Conservation (phyloP, 2,329 filamentous ascomycete species). For the Dactylellina sp. region DNA sequence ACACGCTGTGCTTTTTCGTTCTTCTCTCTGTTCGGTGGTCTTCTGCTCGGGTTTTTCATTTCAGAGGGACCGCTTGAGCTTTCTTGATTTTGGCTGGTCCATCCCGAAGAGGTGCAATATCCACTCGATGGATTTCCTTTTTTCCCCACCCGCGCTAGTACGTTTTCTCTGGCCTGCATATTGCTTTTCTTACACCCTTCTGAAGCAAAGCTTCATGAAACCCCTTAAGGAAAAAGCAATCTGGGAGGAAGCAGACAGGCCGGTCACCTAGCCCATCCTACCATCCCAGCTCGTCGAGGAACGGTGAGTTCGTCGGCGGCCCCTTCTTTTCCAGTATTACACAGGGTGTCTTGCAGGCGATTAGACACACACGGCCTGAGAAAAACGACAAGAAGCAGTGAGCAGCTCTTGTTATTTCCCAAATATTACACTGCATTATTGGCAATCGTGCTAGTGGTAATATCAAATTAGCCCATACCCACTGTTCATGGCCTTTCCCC, state of each 20-base stretch:
- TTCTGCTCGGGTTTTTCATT: constrained; percentile 57
- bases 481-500: constrained; percentile 24
- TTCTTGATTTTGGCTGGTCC: constrained; percentile 57
- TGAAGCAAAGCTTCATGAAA: constrained; percentile 56
- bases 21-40: constrained; percentile 9
- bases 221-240: constrained; percentile 57
- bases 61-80: constrained; percentile 53
- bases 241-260: constrained; percentile 22
- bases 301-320: constrained; percentile 1
- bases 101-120: constrained; percentile 48
- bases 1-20: constrained; percentile 23
- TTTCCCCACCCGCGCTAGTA: constrained; percentile 36
- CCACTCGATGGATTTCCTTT: constrained; percentile 42
- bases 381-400: constrained; percentile 6
- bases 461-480: constrained; percentile 54
- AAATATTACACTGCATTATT: constrained; percentile 56
- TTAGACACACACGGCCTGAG: constrained; percentile 35
- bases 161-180: constrained; percentile 34
- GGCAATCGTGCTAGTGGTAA: constrained; percentile 54
- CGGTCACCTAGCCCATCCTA: constrained; percentile 37
- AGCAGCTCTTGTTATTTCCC: constrained; percentile 21
- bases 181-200: constrained; percentile 53
- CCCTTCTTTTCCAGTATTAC: constrained; percentile 30
- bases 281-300: constrained; percentile 11
- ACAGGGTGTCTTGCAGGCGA: constrained; percentile 44